Conservation (phyloP, 179 eudicot genomes). For the Patellifolia procumbens region DNA sequence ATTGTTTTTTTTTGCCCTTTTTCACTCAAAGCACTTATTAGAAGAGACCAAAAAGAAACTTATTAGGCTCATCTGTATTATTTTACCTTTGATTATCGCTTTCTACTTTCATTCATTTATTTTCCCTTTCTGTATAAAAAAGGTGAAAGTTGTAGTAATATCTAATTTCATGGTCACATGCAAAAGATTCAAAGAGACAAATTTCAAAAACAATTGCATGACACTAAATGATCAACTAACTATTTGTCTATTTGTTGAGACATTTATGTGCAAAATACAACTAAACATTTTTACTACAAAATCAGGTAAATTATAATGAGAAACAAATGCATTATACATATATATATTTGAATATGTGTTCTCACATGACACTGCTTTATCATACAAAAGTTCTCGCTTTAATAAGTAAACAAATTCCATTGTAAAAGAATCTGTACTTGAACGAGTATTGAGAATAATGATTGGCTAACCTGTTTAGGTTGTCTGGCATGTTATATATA, state of each 20-base stretch:
- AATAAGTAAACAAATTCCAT: no score
- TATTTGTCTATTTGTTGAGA: neutral
- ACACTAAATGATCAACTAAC: conserved; percentile 13
- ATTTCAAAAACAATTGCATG: conserved; percentile 11
- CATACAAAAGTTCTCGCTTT: no score
- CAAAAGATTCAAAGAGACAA: neutral
- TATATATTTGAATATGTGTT: no score
- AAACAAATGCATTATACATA: no score
- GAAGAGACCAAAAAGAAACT: neutral
- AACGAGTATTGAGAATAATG: no score
- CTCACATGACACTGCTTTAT: no score
- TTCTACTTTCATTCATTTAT: neutral
- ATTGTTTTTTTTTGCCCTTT: neutral
- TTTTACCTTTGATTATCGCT: neutral
- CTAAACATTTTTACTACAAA: neutral
- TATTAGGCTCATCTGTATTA: neutral
- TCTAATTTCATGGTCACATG: conserved; percentile 9
- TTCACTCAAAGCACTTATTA: neutral
- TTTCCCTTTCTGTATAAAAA: neutral
- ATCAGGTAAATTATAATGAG: neutral
- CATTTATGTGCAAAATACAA: neutral
- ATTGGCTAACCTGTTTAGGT: no score
- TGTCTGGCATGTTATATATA: no score
- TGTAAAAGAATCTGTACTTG: no score
- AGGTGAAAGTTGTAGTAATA: neutral